phyloP scores from a whole-genome alignment of 129 eudicot genomes.

The Saussurea involucrata region DNA sequence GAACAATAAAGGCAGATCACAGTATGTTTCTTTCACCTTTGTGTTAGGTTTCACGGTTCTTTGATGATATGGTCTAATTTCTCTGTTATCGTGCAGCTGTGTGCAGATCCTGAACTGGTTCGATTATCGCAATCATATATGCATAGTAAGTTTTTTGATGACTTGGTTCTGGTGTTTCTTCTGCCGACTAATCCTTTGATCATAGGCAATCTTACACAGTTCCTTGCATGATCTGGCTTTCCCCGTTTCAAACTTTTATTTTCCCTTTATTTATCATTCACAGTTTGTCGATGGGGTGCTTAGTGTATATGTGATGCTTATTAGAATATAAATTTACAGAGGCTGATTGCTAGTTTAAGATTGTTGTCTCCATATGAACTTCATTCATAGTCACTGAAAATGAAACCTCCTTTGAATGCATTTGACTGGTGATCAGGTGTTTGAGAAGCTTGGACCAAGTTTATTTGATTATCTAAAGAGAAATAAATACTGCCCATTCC shows the following conservation, averaged over 20 bases:
- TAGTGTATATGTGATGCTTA: conserved; percentile 5
- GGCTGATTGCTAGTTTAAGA: conserved; percentile 17
- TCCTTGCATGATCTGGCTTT: neutral
- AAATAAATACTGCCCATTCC: conserved; percentile 84
- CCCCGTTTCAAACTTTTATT: neutral
- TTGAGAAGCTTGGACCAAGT: conserved; percentile 99
- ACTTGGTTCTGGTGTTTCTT: neutral
- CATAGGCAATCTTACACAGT: neutral
- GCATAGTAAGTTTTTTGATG: conserved; percentile 63
- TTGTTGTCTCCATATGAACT: conserved; percentile 19
- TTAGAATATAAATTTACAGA: conserved; percentile 5
- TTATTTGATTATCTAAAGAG: conserved; percentile 88
- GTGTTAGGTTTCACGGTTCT: neutral
- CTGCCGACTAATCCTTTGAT: neutral
- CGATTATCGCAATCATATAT: conserved; percentile 86
- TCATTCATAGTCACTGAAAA: conserved; percentile 36
- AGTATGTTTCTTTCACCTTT: conserved; percentile 46
- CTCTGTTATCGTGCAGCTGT: conserved; percentile 57
- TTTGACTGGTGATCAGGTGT: conserved; percentile 83
- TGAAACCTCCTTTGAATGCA: conserved; percentile 43
- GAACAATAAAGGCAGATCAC: conserved; percentile 56
- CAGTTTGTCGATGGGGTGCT: conserved; percentile 4
- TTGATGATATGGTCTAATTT: neutral
- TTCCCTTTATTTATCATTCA: neutral
- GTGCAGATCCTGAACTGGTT: conserved; percentile 79